Evolutionary conservation across 164 flowering plant genomes (phyloP).

Genomic region (Echeveria elegans): DNA sequence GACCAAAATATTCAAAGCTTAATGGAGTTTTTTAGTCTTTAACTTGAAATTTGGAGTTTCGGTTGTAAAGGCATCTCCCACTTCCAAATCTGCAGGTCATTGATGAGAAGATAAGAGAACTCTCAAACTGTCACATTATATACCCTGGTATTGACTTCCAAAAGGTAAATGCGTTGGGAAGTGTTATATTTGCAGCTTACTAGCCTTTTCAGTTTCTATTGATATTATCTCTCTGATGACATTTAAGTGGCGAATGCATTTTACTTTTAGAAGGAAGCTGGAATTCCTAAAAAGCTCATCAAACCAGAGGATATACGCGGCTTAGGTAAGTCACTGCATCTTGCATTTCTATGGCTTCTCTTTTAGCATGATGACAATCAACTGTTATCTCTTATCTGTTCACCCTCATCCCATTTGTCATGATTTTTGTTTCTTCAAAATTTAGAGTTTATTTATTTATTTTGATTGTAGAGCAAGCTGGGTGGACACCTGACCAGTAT

Average conservation of each 20-base stretch:
- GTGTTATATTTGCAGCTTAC: not conserved
- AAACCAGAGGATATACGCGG: slow-evolving; percentile 90
- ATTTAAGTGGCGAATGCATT: not conserved
- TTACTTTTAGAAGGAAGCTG: slow-evolving; percentile 75
- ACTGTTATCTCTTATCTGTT: not conserved
- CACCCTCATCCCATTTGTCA: not conserved
- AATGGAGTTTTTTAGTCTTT: not conserved
- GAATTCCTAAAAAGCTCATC: slow-evolving; percentile 56
- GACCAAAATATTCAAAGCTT: slow-evolving; percentile 3
- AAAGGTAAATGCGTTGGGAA: slow-evolving; percentile 43
- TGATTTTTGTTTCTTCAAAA: too few relatives aligned
- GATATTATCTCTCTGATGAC: not conserved
- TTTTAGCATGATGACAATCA: not conserved
- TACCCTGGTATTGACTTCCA: slow-evolving; percentile 82
- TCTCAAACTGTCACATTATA: slow-evolving; percentile 88
- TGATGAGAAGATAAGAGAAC: slow-evolving; percentile 93
- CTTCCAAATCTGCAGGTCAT: slow-evolving; percentile 52
- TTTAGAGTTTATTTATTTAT: slow-evolving; percentile 5
- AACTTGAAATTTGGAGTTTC: not conserved
- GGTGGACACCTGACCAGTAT: slow-evolving; percentile 87
- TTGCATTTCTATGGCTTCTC: not conserved
- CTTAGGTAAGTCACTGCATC: slow-evolving; percentile 49
- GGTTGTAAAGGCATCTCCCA: not conserved
- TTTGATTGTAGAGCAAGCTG: slow-evolving; percentile 69
- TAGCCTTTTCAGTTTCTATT: not conserved